Evolutionary conservation across 2,329 filamentous ascomycete species (phyloP).

Genomic region (Didymella lethalis): DNA sequence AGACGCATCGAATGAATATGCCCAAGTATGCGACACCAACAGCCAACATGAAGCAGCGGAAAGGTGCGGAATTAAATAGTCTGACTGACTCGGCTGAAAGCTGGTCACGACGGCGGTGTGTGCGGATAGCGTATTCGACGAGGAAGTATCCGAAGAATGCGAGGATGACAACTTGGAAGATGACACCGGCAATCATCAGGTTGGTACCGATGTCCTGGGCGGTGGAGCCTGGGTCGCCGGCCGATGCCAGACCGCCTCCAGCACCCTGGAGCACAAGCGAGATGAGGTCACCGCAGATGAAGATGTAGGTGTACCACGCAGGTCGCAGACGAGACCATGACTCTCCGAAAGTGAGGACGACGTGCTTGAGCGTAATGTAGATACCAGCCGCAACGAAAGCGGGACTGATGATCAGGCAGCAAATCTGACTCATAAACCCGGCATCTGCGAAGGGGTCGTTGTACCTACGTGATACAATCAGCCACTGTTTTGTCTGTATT

Average conservation of each 20-base stretch:
- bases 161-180: constrained; percentile 64
- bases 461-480: constrained; percentile 20
- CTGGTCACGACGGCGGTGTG: constrained; percentile 37
- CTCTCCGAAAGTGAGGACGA: constrained; percentile 63
- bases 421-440: constrained; percentile 64
- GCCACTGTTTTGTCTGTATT: not conserved
- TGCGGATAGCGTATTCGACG: constrained; percentile 48
- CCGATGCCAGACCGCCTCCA: constrained; percentile 65
- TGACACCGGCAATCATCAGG: constrained; percentile 66
- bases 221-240: constrained; percentile 53
- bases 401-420: constrained; percentile 64
- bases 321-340: constrained; percentile 42
- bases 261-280: constrained; percentile 67
- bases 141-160: constrained; percentile 57
- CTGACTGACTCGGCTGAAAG: constrained; percentile 30
- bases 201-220: constrained; percentile 58
- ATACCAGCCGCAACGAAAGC: constrained; percentile 64
- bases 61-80: constrained; percentile 35
- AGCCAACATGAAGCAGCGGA: constrained; percentile 44
- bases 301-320: constrained; percentile 64
- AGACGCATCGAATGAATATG: constrained; percentile 59
- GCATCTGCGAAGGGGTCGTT: constrained; percentile 59
- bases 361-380: constrained; percentile 65
- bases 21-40: constrained; percentile 53
- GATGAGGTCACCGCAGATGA: constrained; percentile 66